Evolutionary conservation across 2,329 filamentous ascomycete genomes (phyloP).

Genomic region (Xylariaceae sp.): DNA sequence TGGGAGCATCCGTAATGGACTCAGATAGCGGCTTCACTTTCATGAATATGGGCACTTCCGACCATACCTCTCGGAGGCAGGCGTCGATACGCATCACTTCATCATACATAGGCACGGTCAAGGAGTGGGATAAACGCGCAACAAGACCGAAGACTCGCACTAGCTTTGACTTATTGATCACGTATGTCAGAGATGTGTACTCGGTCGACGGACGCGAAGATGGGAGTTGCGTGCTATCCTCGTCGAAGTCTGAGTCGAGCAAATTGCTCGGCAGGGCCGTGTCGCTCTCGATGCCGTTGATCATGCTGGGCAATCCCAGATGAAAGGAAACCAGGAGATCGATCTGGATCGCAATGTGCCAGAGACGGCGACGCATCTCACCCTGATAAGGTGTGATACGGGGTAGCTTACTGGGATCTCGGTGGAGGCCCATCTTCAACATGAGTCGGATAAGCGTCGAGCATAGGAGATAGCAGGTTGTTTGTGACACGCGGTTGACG

Average conservation of each 20-base stretch:
- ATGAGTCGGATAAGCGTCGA: slow-evolving; percentile 48
- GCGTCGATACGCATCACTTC: slow-evolving; percentile 46
- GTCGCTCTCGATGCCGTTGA: slow-evolving; percentile 58
- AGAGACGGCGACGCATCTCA: slow-evolving; percentile 49
- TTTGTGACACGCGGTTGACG: slow-evolving; percentile 45
- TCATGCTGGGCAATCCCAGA: slow-evolving; percentile 61
- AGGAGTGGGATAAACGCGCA: slow-evolving; percentile 44
- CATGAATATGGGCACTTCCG: slow-evolving; percentile 43
- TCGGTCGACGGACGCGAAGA: slow-evolving; percentile 51
- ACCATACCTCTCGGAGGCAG: slow-evolving; percentile 42
- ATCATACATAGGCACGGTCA: slow-evolving; percentile 42
- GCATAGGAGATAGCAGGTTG: slow-evolving; percentile 49
- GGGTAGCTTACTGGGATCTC: slow-evolving; percentile 48
- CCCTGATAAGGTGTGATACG: slow-evolving; percentile 47
- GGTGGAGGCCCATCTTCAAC: slow-evolving; percentile 54
- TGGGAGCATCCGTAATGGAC: slow-evolving; percentile 43
- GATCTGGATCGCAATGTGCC: slow-evolving; percentile 51
- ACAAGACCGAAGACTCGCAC: slow-evolving; percentile 46
- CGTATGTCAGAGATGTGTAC: slow-evolving; percentile 53
- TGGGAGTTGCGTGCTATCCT: slow-evolving; percentile 50
- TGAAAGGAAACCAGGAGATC: slow-evolving; percentile 63
- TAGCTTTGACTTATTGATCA: slow-evolving; percentile 46
- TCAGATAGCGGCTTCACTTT: slow-evolving; percentile 43
- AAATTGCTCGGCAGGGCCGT: slow-evolving; percentile 57
- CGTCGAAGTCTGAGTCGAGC: slow-evolving; percentile 59